Evolutionary conservation across 2,329 filamentous ascomycete genomes (phyloP).

Genomic region (Alternaria triticimaculans): DNA sequence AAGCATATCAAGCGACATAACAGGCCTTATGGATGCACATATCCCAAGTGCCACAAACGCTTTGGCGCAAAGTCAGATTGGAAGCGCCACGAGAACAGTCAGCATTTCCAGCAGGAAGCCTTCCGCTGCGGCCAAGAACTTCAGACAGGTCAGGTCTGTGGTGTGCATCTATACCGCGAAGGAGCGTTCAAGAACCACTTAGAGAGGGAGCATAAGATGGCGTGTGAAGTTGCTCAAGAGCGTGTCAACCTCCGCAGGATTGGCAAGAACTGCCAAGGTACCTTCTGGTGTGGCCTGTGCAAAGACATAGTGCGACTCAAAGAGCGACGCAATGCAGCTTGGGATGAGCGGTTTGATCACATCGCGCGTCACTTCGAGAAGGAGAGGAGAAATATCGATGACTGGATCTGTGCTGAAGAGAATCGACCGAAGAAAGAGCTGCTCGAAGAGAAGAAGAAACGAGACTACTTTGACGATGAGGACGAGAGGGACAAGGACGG

Average conservation of each 20-base stretch:
- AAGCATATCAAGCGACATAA: constrained; percentile 86
- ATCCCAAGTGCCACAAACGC: constrained; percentile 68
- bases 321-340: constrained; percentile 60
- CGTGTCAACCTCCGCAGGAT: constrained; percentile 64
- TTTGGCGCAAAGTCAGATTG: constrained; percentile 96
- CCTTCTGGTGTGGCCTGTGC: constrained; percentile 93
- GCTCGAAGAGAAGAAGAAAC: constrained; percentile 24
- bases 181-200: constrained; percentile 70
- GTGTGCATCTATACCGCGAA: constrained; percentile 63
- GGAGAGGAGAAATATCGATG: constrained; percentile 58
- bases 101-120: constrained; percentile 74
- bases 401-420: constrained; percentile 61
- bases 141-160: constrained; percentile 53
- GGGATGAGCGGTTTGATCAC: constrained; percentile 71
- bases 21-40: constrained; percentile 83
- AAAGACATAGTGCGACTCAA: constrained; percentile 59
- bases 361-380: constrained; percentile 76
- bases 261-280: constrained; percentile 67
- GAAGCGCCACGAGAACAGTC: constrained; percentile 86
- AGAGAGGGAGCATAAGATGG: constrained; percentile 54
- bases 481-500: constrained; percentile 12
- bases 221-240: constrained; percentile 34
- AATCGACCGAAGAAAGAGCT: constrained; percentile 45
- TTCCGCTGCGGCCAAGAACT: constrained; percentile 68
- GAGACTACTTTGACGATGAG: constrained; percentile 27